Percentiles rank a stretch among this genome's conserved stretches.
These are phyloP conservation scores for Trichoderma sp. DNA, from an alignment of 2,329 filamentous ascomycete genomes.

Conservation along the genomic window DNA sequence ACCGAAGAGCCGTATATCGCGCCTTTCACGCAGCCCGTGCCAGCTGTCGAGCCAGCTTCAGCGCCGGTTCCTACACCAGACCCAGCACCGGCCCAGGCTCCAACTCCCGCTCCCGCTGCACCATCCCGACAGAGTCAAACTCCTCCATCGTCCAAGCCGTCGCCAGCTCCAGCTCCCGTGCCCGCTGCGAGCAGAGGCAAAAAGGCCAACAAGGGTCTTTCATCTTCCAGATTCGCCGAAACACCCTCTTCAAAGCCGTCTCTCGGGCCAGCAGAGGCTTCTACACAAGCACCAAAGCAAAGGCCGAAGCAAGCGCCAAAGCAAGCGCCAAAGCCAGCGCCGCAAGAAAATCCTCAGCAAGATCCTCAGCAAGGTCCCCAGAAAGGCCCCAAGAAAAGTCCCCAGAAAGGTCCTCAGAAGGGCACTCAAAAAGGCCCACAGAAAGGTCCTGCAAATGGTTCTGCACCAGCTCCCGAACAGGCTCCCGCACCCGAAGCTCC, in stretches of 20 bases:
- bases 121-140: constrained; percentile 25
- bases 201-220: constrained; percentile 32
- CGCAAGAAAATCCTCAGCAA: no score
- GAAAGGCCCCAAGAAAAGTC: no score
- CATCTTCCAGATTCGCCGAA: constrained; percentile 40
- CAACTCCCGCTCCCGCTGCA: constrained; percentile 18
- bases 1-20: constrained; percentile 24
- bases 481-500: constrained; percentile 30
- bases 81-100: not conserved
- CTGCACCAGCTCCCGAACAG: constrained; percentile 28
- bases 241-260: constrained; percentile 30
- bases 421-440: no score
- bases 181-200: constrained; percentile 24
- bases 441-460: constrained; percentile 24
- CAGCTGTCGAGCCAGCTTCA: constrained; percentile 5
- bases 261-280: constrained; percentile 24
- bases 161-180: constrained; percentile 21
- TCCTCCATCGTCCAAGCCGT: constrained; percentile 20
- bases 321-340: no score
- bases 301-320: not conserved
- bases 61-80: not conserved
- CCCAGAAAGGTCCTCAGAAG: no score
- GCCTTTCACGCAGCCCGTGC: constrained; percentile 28
- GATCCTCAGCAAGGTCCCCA: no score
- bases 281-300: constrained; percentile 29